Evolutionary conservation across 1,139 yeast species (phyloP).

Genomic region (Citeromyces hawaiiensis): DNA sequence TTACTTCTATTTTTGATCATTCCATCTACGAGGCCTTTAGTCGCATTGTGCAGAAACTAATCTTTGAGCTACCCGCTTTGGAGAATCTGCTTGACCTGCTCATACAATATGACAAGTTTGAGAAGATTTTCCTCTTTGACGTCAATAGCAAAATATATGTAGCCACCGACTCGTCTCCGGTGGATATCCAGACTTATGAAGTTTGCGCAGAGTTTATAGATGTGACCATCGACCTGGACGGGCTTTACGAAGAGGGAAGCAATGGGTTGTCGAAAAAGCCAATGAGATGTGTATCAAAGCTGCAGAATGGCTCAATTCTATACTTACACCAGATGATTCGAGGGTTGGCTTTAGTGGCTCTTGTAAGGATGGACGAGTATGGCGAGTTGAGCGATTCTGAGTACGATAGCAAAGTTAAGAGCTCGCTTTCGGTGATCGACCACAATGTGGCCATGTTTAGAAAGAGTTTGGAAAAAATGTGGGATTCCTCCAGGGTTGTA

Average conservation of each 20-base stretch:
- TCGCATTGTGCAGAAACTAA: constrained; percentile 79
- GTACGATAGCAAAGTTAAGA: constrained; percentile 23
- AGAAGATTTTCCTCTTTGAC: constrained; percentile 86
- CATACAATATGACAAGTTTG: constrained; percentile 82
- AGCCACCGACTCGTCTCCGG: constrained; percentile 93
- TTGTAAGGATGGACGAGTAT: constrained; percentile 53
- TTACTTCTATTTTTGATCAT: constrained; percentile 90
- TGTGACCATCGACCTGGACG: constrained; percentile 81
- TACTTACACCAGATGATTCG: constrained; percentile 86
- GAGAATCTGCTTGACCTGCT: constrained; percentile 83
- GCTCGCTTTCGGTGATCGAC: constrained; percentile 66
- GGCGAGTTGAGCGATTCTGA: constrained; percentile 9
- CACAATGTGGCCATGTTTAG: constrained; percentile 79
- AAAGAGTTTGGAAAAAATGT: constrained; percentile 66
- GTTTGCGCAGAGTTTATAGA: constrained; percentile 96
- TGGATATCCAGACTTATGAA: constrained; percentile 89
- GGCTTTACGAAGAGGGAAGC: constrained; percentile 35
- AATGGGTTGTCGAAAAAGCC: constrained; percentile 9
- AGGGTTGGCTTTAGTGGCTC: constrained; percentile 83
- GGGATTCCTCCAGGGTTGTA: constrained; percentile 24
- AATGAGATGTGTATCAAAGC: constrained; percentile 58
- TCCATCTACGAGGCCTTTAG: constrained; percentile 94
- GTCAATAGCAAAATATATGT: constrained; percentile 89
- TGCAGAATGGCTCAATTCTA: constrained; percentile 72
- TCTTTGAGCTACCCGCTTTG: constrained; percentile 77